phyloP scores from a whole-genome alignment of 768 basidiomycete species.

The Aureoboletus auriporus region DNA sequence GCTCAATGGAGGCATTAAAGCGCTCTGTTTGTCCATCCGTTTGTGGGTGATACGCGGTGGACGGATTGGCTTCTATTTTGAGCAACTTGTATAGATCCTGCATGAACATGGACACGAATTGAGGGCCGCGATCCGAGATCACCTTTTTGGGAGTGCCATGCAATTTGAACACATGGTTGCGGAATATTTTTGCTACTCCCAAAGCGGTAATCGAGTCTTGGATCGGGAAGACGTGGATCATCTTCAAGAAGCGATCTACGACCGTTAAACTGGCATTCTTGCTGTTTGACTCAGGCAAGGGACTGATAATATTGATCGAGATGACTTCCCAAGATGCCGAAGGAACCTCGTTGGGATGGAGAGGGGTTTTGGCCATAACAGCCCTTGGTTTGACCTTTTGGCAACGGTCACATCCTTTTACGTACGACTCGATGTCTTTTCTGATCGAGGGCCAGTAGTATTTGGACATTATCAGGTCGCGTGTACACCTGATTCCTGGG shows the following conservation, averaged over 20 bases:
- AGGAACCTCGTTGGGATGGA: background rate
- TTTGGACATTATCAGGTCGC: background rate
- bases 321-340: background rate
- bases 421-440: background rate
- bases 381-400: background rate
- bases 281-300: background rate
- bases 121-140: background rate
- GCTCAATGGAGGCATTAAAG: too few species aligned
- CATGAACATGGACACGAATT: background rate
- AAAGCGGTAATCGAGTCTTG: too few species aligned
- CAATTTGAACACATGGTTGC: background rate
- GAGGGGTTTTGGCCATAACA: background rate
- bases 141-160: background rate
- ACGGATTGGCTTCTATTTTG: too few species aligned
- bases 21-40: too few species aligned
- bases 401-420: background rate
- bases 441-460: background rate
- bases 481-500: slow-evolving; percentile 16
- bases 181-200: too few species aligned
- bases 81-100: background rate
- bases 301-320: background rate
- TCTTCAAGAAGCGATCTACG: background rate
- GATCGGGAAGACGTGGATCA: background rate
- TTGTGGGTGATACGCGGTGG: too few species aligned
- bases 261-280: background rate